Evolutionary conservation across 352 stramenopile species (phyloP).

Genomic region (Phytopythium boreale): DNA sequence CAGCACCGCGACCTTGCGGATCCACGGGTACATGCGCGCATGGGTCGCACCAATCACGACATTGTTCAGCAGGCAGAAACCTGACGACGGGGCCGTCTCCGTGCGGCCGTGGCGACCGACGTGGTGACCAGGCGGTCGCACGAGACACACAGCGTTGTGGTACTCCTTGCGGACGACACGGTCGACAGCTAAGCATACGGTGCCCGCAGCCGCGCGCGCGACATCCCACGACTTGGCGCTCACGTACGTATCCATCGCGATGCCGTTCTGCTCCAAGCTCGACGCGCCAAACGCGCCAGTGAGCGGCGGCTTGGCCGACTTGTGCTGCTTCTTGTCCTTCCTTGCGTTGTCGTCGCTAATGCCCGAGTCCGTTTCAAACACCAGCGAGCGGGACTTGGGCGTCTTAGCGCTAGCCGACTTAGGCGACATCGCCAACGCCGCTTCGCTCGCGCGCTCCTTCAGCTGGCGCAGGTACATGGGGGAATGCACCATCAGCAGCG

Average conservation of each 20-base stretch:
- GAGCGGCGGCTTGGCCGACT: constrained; percentile 38
- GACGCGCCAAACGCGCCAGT: constrained; percentile 70
- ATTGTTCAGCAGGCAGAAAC: constrained; percentile 99
- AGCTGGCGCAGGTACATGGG: constrained; percentile 77
- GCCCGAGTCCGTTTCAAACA: constrained; percentile 78
- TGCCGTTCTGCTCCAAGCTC: constrained; percentile 56
- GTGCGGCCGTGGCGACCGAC: constrained; percentile 78
- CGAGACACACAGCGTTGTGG: constrained; percentile 81
- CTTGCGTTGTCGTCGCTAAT: constrained; percentile 45
- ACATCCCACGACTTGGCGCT: constrained; percentile 86
- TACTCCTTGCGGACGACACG: constrained; percentile 77
- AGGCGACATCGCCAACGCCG: constrained; percentile 33
- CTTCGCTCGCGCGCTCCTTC: constrained; percentile 61
- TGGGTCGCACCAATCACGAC: constrained; percentile 98
- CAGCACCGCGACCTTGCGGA: constrained; percentile 94
- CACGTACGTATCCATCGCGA: constrained; percentile 84
- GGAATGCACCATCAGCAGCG: constrained; percentile 77
- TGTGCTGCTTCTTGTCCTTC: constrained; percentile 24
- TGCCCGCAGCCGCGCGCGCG: constrained; percentile 71
- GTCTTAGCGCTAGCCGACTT: constrained; percentile 25
- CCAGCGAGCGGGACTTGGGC: constrained; percentile 41
- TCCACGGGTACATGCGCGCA: constrained; percentile 88
- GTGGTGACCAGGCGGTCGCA: constrained; percentile 93
- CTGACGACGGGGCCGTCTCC: constrained; percentile 71
- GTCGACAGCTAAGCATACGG: constrained; percentile 78